A percentile compares a stretch with the other conserved stretches of the same genome.
Evolutionary conservation across 129 eudicot genomes (phyloP).

Genomic region (Rutidosis leptorrhynchoides): DNA sequence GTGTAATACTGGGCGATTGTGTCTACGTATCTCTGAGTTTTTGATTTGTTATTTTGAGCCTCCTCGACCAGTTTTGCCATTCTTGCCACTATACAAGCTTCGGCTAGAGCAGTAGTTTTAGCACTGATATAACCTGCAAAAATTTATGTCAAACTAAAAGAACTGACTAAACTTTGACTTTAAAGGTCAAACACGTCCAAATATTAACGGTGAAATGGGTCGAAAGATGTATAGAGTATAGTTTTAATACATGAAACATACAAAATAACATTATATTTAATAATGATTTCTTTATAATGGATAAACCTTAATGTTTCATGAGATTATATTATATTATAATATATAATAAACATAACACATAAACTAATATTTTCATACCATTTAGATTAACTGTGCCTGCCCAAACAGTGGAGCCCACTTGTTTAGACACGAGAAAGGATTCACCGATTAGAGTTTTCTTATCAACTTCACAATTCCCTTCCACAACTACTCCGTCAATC

Average conservation of each 20-base stretch:
- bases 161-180: not conserved
- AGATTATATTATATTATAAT: no score
- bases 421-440: slow-evolving; percentile 75
- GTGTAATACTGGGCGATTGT: slow-evolving; percentile 73
- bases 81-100: slow-evolving; percentile 80
- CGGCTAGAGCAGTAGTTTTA: slow-evolving; percentile 72
- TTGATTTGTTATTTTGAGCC: slow-evolving; percentile 77
- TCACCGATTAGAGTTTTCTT: slow-evolving; percentile 89
- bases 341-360: not conserved
- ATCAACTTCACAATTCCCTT: slow-evolving; percentile 85
- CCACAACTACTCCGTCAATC: slow-evolving; percentile 76
- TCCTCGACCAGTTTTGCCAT: slow-evolving; percentile 96
- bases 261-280: no score
- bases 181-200: not conserved
- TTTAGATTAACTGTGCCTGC: slow-evolving; percentile 93
- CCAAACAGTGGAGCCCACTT: slow-evolving; percentile 69
- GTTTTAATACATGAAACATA: not conserved
- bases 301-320: not conserved
- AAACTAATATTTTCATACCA: slow-evolving; percentile 40
- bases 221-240: not conserved
- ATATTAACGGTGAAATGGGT: not conserved
- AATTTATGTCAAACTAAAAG: not conserved
- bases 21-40: slow-evolving; percentile 69
- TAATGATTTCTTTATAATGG: no score
- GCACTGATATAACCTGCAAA: slow-evolving; percentile 63